phyloP scores from a whole-genome alignment of 331 rosid species.

The Quercus phellos region DNA sequence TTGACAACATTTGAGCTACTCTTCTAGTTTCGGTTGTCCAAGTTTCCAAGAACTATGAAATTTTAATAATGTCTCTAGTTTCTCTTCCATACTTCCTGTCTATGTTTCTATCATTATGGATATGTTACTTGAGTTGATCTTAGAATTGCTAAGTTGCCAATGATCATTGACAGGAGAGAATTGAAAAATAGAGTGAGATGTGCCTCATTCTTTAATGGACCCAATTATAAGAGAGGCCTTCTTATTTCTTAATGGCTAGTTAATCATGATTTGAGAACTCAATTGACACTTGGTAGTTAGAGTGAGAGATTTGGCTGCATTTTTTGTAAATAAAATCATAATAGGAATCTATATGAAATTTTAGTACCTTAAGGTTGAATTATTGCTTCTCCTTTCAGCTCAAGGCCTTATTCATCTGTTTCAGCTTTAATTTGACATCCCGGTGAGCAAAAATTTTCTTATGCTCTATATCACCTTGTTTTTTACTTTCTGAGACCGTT shows the following conservation, averaged over 20 bases:
- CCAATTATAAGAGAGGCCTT: not conserved
- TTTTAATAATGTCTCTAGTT: not conserved
- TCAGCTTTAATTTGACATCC: not conserved
- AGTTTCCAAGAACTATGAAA: not conserved
- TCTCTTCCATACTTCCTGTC: not conserved
- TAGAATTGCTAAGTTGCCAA: not conserved
- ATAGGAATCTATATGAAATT: not conserved
- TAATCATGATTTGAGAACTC: not conserved
- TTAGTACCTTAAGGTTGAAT: not conserved
- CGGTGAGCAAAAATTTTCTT: too few species aligned
- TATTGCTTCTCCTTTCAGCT: not conserved
- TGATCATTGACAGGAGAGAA: not conserved
- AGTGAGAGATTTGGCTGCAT: not conserved
- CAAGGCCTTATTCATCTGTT: not conserved
- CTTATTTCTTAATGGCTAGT: not conserved
- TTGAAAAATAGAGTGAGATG: not conserved
- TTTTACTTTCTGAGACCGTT: not conserved
- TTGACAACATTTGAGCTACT: not conserved
- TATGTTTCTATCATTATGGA: not conserved
- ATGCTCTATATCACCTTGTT: too few species aligned
- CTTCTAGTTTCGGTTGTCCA: not conserved
- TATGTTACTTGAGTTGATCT: not conserved
- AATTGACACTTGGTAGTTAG: not conserved
- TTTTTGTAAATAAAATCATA: not conserved
- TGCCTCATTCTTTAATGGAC: not conserved